These are phyloP conservation scores for Lavandula angustifolia DNA, from an alignment of 257 asterid species.

Conservation along the genomic window DNA sequence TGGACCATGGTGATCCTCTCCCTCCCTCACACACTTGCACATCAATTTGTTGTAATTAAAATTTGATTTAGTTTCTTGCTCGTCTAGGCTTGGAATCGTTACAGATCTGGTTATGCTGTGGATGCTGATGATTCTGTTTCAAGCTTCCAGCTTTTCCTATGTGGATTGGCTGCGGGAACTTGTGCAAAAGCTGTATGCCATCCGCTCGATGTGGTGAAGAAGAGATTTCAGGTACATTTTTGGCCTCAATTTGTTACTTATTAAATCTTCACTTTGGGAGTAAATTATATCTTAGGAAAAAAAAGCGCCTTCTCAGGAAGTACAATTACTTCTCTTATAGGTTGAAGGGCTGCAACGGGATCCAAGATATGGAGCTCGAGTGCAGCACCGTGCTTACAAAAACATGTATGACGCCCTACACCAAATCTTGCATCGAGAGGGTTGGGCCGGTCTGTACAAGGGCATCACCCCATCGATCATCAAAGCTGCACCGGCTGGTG, in stretches of 20 bases:
- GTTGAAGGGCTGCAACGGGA: conserved; percentile 84
- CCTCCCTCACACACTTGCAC: not conserved
- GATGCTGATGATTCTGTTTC: conserved; percentile 48
- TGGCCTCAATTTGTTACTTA: not conserved
- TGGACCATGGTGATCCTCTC: conserved; percentile 64
- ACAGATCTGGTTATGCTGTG: conserved; percentile 38
- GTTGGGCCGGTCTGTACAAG: conserved; percentile 84
- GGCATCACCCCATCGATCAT: conserved; percentile 87
- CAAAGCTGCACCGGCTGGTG: conserved; percentile 98
- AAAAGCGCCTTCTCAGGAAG: too few species aligned
- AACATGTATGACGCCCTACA: conserved; percentile 71
- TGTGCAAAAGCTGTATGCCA: conserved; percentile 90
- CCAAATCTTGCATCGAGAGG: conserved; percentile 56
- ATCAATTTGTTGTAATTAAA: not conserved
- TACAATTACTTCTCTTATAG: conserved; percentile 35
- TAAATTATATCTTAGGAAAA: not conserved
- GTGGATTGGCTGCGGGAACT: conserved; percentile 89
- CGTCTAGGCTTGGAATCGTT: conserved; percentile 69
- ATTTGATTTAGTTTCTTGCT: conserved; percentile 18
- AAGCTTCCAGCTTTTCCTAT: conserved; percentile 77
- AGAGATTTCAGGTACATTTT: conserved; percentile 85
- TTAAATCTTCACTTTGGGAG: not conserved
- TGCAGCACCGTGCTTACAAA: conserved; percentile 65
- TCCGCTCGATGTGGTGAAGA: conserved; percentile 96
- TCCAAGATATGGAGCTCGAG: conserved; percentile 85